phyloP scores from a whole-genome alignment of 768 basidiomycete species.

The Auricularia cornea region DNA sequence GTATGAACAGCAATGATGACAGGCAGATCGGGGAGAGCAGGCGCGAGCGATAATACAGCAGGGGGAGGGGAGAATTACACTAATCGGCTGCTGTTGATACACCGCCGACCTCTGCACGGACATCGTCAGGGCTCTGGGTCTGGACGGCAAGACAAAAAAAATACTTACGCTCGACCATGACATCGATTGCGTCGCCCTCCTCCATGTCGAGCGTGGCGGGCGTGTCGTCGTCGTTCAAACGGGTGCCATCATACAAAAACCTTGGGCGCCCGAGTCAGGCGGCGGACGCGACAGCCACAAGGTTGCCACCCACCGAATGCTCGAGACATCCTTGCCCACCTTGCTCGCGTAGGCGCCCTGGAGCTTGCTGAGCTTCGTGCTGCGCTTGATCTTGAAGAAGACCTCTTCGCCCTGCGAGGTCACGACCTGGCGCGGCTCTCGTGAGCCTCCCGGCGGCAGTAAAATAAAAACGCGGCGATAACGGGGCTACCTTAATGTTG shows the following conservation, averaged over 20 bases:
- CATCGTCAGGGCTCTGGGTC: neutral
- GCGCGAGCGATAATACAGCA: conserved; percentile 1
- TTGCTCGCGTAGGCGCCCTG: conserved; percentile 89
- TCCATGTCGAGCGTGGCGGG: conserved; percentile 82
- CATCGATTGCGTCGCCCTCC: conserved; percentile 79
- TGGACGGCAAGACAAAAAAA: neutral
- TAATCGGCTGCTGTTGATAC: neutral
- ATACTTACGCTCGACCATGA: conserved; percentile 87
- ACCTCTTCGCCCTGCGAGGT: conserved; percentile 77
- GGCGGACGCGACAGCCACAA: neutral
- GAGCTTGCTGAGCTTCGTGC: conserved; percentile 85
- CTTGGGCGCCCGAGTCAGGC: conserved; percentile 30
- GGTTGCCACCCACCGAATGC: conserved; percentile 62
- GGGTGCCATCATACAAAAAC: conserved; percentile 82
- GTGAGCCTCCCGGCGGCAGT: neutral
- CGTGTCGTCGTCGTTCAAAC: conserved; percentile 86
- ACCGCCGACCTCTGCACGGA: conserved; percentile 1
- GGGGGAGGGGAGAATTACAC: conserved; percentile 6
- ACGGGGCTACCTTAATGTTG: conserved; percentile 60
- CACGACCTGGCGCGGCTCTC: conserved; percentile 45
- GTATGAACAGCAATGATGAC: neutral
- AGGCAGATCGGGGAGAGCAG: neutral
- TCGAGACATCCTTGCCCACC: conserved; percentile 80
- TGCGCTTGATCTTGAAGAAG: conserved; percentile 95
- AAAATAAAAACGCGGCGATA: neutral